These are phyloP conservation scores for Heritiera littoralis DNA, from an alignment of 345 rosid species.

Conservation along the genomic window DNA sequence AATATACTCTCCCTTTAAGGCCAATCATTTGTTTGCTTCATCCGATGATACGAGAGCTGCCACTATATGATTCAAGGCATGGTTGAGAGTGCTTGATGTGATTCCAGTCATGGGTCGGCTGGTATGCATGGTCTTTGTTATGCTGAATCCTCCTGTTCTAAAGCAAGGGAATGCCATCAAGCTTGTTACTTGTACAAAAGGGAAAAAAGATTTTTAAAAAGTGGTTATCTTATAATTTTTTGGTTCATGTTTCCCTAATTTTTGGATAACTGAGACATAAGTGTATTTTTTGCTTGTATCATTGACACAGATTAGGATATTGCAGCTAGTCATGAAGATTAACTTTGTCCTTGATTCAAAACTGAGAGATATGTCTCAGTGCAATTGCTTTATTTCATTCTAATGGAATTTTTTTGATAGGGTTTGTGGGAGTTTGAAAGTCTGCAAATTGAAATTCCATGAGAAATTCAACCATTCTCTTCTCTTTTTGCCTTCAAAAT, in stretches of 20 bases:
- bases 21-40: slow-evolving; percentile 10
- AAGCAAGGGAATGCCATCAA: neutral
- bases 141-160: neutral
- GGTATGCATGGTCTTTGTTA: neutral
- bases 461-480: neutral
- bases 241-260: neutral
- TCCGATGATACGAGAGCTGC: slow-evolving; percentile 9
- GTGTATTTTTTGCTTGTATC: slow-evolving; percentile 1
- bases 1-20: slow-evolving; percentile 48
- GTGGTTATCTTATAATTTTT: neutral
- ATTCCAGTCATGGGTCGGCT: neutral
- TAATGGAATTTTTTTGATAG: neutral
- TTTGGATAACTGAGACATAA: neutral
- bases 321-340: neutral
- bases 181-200: slow-evolving; percentile 3
- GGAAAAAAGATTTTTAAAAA: neutral
- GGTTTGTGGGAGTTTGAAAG: no score
- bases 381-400: neutral
- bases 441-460: neutral
- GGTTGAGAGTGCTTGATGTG: neutral
- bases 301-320: neutral
- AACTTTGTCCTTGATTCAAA: neutral
- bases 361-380: neutral
- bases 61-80: neutral
- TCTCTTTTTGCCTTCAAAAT: neutral